These are phyloP conservation scores for Aeschynomene evenia DNA, from an alignment of 306 rosid species.

Conservation along the genomic window DNA sequence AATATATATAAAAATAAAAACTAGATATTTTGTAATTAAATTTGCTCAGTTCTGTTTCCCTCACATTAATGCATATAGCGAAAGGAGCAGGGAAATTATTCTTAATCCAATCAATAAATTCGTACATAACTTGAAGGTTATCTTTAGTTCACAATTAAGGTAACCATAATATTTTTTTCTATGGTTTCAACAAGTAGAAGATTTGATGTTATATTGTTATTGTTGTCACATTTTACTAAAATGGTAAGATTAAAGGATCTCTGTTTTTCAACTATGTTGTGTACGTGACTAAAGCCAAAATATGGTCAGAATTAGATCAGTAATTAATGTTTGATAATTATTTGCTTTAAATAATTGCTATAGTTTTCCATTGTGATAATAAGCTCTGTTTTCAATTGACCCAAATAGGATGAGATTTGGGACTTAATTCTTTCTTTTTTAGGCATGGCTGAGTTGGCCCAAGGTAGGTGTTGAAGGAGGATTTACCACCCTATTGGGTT, in stretches of 20 bases:
- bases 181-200: slow-evolving; percentile 21
- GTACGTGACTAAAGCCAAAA: no score
- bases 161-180: slow-evolving; percentile 13
- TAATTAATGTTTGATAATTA: no score
- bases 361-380: no score
- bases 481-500: neutral
- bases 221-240: slow-evolving; percentile 32
- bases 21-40: no score
- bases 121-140: no score
- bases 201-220: slow-evolving; percentile 18
- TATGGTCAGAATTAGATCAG: no score
- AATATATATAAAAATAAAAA: no score
- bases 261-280: slow-evolving; percentile 24
- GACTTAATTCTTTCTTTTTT: neutral
- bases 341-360: no score
- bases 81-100: no score
- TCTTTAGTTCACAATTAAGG: slow-evolving; percentile 7
- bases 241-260: slow-evolving; percentile 35
- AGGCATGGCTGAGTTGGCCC: neutral
- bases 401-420: neutral
- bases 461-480: neutral
- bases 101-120: no score
- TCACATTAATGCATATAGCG: no score
- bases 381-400: neutral
- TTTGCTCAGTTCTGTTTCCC: no score